Evolutionary conservation across 805 yeast genomes (phyloP), one percentile per base, ranked within the genome.

Genomic region (Yamadazyma tumulicola): DNA sequence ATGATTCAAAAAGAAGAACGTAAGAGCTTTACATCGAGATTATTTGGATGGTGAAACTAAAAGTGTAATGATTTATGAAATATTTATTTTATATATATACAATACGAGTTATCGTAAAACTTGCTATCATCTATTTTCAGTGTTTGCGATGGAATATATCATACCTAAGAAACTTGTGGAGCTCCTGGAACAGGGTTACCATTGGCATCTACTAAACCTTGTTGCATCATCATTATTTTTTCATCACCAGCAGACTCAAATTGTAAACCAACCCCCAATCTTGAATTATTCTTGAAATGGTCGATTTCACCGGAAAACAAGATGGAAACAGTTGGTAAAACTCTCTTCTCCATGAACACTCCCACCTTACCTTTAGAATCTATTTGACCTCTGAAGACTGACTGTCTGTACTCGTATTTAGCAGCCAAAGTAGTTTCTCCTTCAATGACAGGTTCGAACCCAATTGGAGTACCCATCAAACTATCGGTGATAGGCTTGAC

Each of bases 331-430:
- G 95, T 86, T 55, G 97, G 97, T 54, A 89, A 74, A 35, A 93
- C 79, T 61, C 95, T 81, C 72, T 88, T 87, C 71, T 93, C 98
- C 60, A 93, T 72, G 72, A 88, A 79, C 52, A 88, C 85, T 37
- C 85, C 75, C 35, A 91, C 94, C 68, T 85, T 87, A 66, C 98
- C 98, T 41, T 75, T 71, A 33, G 94, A 79, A 67, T 88, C 96
- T 43, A 93, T 57, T 64, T 89, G 95, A 56, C 97, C 96, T 67
- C 98, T 81, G 78, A 88, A 88, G 35, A 87, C 81, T 39, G 94
- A 82, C 67, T 87, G 94, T 71, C 97, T 87, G 76, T 87, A 93
- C 71, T 93, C 97, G 67, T 91, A 91, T 69, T 91, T 93, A 53
- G 96, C 95, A 67, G 97, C 98, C 38, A 91, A 59, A 41, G 96